A percentile compares a stretch with the other conserved stretches of the same genome.
Conservation (phyloP, 306 rosid species). For the Mimosa pudica region DNA sequence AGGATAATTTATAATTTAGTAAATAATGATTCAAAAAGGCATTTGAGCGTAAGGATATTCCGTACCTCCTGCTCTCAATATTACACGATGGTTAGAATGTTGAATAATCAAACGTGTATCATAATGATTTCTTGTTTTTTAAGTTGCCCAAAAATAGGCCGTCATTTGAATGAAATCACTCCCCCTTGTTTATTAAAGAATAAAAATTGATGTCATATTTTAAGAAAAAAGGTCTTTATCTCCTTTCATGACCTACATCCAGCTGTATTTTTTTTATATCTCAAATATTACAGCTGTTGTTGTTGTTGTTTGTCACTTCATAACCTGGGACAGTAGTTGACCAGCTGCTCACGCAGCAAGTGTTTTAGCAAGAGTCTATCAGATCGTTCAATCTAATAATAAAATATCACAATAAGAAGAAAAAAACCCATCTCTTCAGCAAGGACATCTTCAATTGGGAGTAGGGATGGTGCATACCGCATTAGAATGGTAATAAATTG, state of each 20-base stretch:
- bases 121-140: neutral
- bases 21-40: neutral
- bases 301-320: neutral
- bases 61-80: neutral
- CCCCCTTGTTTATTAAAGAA: neutral
- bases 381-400: slow-evolving; percentile 21
- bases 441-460: slow-evolving; percentile 28
- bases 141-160: neutral
- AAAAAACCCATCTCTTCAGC: slow-evolving; percentile 16
- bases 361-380: slow-evolving; percentile 13
- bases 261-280: neutral
- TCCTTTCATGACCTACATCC: neutral
- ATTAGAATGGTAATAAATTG: slow-evolving; percentile 74
- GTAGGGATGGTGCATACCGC: slow-evolving; percentile 69
- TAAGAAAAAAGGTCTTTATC: neutral
- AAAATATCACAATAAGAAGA: slow-evolving; percentile 18
- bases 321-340: neutral
- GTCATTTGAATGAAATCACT: neutral
- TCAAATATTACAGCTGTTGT: neutral
- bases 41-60: neutral
- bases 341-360: slow-evolving; percentile 15
- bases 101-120: neutral
- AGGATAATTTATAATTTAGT: neutral
- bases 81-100: neutral
- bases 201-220: neutral